Evolutionary conservation across 305 asterid species (phyloP).

Genomic region (Withania somnifera): DNA sequence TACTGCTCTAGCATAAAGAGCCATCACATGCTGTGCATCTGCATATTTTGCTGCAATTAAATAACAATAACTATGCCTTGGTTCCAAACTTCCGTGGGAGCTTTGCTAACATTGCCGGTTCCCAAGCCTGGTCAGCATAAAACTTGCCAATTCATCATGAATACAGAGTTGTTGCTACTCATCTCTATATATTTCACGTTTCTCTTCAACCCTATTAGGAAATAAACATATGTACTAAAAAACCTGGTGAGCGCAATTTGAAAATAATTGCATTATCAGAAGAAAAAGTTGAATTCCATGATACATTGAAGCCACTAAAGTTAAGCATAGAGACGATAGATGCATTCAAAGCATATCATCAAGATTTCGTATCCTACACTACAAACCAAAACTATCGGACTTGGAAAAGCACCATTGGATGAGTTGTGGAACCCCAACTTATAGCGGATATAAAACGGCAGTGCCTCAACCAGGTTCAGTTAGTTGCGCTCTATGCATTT

Average conservation of each 20-base stretch:
- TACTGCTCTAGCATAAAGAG: not conserved
- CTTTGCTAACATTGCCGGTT: no score
- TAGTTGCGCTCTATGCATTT: not conserved
- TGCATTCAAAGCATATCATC: no score
- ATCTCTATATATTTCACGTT: not conserved
- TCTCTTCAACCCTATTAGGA: not conserved
- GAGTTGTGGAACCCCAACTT: not conserved
- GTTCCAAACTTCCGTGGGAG: not conserved
- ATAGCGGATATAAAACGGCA: not conserved
- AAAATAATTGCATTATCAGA: constrained; percentile 10
- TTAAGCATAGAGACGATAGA: constrained; percentile 7
- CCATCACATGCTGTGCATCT: not conserved
- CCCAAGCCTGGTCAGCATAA: no score
- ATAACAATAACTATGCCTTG: not conserved
- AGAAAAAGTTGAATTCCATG: constrained; percentile 18
- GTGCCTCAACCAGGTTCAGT: constrained; percentile 1
- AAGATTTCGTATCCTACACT: constrained; percentile 18
- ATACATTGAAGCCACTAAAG: constrained; percentile 18
- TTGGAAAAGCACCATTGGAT: not conserved
- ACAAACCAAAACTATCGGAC: constrained; percentile 10
- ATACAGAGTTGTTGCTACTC: not conserved
- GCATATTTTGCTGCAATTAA: not conserved
- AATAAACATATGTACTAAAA: not conserved
- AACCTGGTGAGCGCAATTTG: not conserved
- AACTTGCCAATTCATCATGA: not conserved